Evolutionary conservation across 2,329 filamentous ascomycete genomes (phyloP).

Genomic region (Fusarium sp.): DNA sequence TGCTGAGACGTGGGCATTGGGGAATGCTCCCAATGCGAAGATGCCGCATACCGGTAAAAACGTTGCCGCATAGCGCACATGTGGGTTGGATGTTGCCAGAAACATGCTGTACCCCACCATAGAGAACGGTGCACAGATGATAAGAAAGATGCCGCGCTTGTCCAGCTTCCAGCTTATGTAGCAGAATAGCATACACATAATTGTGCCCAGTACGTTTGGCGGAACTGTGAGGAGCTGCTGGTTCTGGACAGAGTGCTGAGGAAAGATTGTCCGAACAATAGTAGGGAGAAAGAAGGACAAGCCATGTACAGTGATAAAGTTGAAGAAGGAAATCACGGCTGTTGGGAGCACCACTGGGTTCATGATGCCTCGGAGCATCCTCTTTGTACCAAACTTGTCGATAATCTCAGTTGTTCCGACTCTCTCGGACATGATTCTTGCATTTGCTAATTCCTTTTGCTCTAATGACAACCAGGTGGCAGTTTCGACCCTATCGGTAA

Average conservation of each 20-base stretch:
- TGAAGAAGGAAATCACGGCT: background rate
- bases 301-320: background rate
- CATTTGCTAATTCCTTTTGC: background rate
- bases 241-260: background rate
- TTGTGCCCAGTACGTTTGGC: background rate
- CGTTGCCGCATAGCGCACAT: background rate
- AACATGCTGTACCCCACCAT: slow-evolving; percentile 1
- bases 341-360: background rate
- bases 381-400: background rate
- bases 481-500: background rate
- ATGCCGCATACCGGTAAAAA: slow-evolving; percentile 1
- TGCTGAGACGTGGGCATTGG: background rate
- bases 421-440: background rate
- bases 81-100: background rate
- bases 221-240: background rate
- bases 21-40: background rate
- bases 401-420: background rate
- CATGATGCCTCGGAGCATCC: background rate
- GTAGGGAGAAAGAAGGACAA: slow-evolving; percentile 1
- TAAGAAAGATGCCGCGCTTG: slow-evolving; percentile 1
- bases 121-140: background rate
- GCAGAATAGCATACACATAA: background rate
- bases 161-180: background rate
- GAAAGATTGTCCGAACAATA: background rate
- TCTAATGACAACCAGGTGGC: background rate